A percentile compares a stretch with the other conserved stretches of the same genome.
These are phyloP conservation scores for Lepraria neglecta DNA, from an alignment of 495 filamentous ascomycete genomes.

Conservation along the genomic window DNA sequence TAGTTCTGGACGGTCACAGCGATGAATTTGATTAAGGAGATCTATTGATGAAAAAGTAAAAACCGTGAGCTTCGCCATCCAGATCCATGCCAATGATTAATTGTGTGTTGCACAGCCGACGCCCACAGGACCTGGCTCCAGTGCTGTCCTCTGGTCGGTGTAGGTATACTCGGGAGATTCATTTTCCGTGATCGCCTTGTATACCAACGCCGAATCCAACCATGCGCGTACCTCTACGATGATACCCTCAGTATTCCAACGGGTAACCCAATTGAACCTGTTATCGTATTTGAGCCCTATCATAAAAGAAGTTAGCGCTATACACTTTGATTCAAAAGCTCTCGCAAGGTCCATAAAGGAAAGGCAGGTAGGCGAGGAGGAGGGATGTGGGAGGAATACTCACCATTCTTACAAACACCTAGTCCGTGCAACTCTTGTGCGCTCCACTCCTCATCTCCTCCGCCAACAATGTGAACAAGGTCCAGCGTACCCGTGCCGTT, in stretches of 20 bases:
- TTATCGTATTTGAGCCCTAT: conserved; percentile 4
- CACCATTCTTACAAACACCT: conserved; percentile 8
- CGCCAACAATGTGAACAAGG: conserved; percentile 4
- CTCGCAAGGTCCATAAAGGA: not conserved
- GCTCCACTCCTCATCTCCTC: conserved; percentile 8
- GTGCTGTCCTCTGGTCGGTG: not conserved
- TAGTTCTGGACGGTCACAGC: not conserved
- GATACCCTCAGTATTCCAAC: not conserved
- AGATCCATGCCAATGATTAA: not conserved
- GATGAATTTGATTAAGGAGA: not conserved
- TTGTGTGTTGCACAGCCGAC: not conserved
- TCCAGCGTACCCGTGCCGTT: not conserved
- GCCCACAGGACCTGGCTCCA: conserved; percentile 7
- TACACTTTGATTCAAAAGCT: conserved; percentile 11
- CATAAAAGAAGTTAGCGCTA: conserved; percentile 6
- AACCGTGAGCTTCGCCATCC: not conserved
- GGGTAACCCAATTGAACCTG: conserved; percentile 3
- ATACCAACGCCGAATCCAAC: conserved; percentile 9
- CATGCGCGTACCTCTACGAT: conserved; percentile 9
- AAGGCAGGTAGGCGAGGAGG: conserved; percentile 8
- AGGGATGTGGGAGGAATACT: conserved; percentile 1
- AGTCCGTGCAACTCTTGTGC: not conserved
- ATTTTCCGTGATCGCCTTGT: conserved; percentile 3
- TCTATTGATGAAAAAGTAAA: not conserved
- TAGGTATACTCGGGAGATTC: not conserved